These are phyloP conservation scores for Pholiota microspora DNA, from an alignment of 768 basidiomycete genomes.

Conservation along the genomic window DNA sequence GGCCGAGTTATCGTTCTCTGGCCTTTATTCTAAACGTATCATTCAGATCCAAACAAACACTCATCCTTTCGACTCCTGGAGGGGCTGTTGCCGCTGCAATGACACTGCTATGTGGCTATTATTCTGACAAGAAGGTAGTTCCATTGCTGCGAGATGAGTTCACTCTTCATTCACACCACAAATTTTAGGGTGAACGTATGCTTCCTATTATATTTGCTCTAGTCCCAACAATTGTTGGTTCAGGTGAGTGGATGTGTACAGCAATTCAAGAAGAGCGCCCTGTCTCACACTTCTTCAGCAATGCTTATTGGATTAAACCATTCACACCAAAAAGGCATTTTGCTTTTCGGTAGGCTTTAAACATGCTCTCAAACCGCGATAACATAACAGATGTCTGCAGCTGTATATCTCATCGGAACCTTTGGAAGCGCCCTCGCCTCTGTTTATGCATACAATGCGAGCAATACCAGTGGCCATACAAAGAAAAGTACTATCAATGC, in stretches of 20 bases:
- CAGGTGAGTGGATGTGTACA: slow-evolving; percentile 31
- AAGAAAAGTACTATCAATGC: slow-evolving; percentile 70
- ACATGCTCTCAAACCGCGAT: background rate
- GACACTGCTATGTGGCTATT: slow-evolving; percentile 57
- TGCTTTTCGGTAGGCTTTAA: slow-evolving; percentile 48
- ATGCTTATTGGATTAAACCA: slow-evolving; percentile 54
- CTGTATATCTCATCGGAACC: slow-evolving; percentile 47
- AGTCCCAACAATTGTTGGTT: slow-evolving; percentile 56
- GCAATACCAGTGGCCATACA: slow-evolving; percentile 62
- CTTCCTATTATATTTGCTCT: slow-evolving; percentile 56
- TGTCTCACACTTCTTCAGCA: slow-evolving; percentile 24
- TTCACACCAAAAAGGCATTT: slow-evolving; percentile 44
- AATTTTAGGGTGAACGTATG: slow-evolving; percentile 54
- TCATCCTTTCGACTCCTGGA: slow-evolving; percentile 57
- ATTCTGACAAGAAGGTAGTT: slow-evolving; percentile 59
- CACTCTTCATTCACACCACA: background rate
- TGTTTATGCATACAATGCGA: slow-evolving; percentile 63
- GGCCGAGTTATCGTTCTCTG: background rate
- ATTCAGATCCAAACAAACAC: slow-evolving; percentile 52
- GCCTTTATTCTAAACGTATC: background rate
- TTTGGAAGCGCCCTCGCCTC: slow-evolving; percentile 60
- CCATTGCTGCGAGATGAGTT: background rate
- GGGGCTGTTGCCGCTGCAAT: slow-evolving; percentile 49
- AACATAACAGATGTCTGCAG: slow-evolving; percentile 24
- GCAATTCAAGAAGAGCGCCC: background rate